Percentiles rank a stretch among this genome's conserved stretches.
These are phyloP conservation scores for Metarhizium humberi DNA, from an alignment of 2,329 filamentous ascomycete genomes.

Conservation along the genomic window DNA sequence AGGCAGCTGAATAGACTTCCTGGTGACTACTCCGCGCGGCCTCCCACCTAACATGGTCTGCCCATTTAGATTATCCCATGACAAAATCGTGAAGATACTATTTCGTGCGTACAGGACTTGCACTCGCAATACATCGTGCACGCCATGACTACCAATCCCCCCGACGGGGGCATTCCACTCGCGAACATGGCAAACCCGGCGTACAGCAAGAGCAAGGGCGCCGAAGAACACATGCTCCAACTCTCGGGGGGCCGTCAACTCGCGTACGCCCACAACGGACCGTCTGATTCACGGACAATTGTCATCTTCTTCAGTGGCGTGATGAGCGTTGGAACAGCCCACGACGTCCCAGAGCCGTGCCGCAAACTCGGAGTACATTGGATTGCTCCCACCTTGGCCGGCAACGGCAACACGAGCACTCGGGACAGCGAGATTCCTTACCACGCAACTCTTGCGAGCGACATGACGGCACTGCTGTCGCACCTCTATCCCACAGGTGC, in stretches of 20 bases:
- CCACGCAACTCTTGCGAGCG: slow-evolving; percentile 7
- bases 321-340: slow-evolving; percentile 12
- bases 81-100: not conserved
- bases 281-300: slow-evolving; percentile 8
- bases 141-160: not conserved
- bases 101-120: no score
- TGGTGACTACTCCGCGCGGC: not conserved
- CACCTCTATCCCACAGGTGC: slow-evolving; percentile 9
- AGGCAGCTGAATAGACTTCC: not conserved
- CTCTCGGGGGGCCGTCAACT: slow-evolving; percentile 9
- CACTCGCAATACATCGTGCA: no score
- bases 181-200: not conserved
- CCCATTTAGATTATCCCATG: not conserved
- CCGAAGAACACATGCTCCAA: slow-evolving; percentile 6
- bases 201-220: slow-evolving; percentile 6
- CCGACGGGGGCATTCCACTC: not conserved
- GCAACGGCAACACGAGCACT: slow-evolving; percentile 10
- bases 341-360: slow-evolving; percentile 8
- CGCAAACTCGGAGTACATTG: slow-evolving; percentile 7
- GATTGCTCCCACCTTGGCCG: slow-evolving; percentile 11
- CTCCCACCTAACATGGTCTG: not conserved
- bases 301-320: slow-evolving; percentile 14
- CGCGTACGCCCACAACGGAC: slow-evolving; percentile 14
- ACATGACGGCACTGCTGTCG: slow-evolving; percentile 8
- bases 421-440: slow-evolving; percentile 6